A percentile compares a stretch with the other conserved stretches of the same genome.
Conservation (phyloP, 164 flowering plant species). For the Vitis riparia region DNA sequence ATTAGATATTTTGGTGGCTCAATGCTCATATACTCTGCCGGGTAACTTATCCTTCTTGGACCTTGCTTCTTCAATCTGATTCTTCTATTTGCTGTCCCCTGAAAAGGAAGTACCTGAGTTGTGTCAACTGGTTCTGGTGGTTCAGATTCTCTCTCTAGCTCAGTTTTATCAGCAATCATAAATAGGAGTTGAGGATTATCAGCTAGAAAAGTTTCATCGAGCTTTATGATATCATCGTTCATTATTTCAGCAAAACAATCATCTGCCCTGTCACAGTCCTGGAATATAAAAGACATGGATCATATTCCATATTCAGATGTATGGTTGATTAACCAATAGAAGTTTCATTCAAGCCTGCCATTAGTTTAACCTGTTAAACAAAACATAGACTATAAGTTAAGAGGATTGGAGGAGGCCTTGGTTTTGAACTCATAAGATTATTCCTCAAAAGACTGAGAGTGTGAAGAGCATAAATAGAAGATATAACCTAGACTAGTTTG, state of each 20-base stretch:
- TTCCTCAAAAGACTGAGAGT: too few species aligned
- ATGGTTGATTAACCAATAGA: background rate
- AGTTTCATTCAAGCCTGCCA: background rate
- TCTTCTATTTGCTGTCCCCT: constrained; percentile 54
- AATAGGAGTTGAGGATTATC: constrained; percentile 5
- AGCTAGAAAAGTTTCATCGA: constrained; percentile 41
- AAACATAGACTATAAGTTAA: too few species aligned
- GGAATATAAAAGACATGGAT: constrained; percentile 3
- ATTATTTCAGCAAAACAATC: constrained; percentile 61
- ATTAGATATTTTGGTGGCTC: constrained; percentile 2
- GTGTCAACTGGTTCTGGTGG: constrained; percentile 11
- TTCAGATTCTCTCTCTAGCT: constrained; percentile 13
- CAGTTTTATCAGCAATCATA: background rate
- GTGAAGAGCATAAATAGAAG: too few species aligned
- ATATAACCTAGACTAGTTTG: too few species aligned
- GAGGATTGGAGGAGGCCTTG: too few species aligned
- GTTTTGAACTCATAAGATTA: too few species aligned
- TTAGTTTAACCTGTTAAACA: too few species aligned
- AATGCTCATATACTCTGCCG: background rate
- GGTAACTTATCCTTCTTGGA: background rate
- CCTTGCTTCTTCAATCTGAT: constrained; percentile 25
- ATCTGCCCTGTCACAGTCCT: constrained; percentile 42
- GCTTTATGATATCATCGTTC: constrained; percentile 65
- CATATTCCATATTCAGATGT: background rate
- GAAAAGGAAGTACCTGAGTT: constrained; percentile 16